Evolutionary conservation across 805 yeast species (phyloP), one percentile per base, ranked within the genome.

Genomic region (Scheffersomyces coipomensis): DNA sequence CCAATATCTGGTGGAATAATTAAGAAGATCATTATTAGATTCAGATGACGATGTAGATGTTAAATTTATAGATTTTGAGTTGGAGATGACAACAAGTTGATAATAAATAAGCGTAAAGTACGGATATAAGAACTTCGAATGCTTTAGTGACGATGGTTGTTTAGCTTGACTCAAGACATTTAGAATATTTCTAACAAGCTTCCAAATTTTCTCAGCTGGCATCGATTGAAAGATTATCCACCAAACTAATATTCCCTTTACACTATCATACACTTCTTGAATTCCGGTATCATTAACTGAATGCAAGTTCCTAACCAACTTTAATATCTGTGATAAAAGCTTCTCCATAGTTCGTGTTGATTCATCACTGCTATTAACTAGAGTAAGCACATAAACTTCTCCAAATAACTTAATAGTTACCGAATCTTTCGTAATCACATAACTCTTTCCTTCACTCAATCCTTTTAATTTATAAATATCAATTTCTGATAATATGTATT

Each of bases 181-280:
- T 15, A 61, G 37, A 2, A 46, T 39, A 6, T 33, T 19, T 2
- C 34, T 32, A 12, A 62, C 16, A 1, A 47, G 34, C 12, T 38
- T 40, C 51, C 55, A 44, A n/a, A 49, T 33, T n/a, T 31, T 44
- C 3, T 44, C 51, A 3, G 47, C 17, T 2, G 66, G 60, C 5
- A 45, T 35, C 27, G 58, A 57, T 33, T 66, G 71, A 2, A 56
- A 18, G 12, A 63, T 58, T 17, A 68, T 47, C 23, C 44, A 35
- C 73, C 73, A 68, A 29, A 52, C 47, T 4, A 64, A 44, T 7
- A 68, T 29, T 0, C 45, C 46, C 21, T 46, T 46, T 2, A 64
- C 29, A 2, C 60, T 52, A 1, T 42, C 36, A 17, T 51, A 49
- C 3, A 57, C 25, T n/a, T 54, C 58, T 1, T 38, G 27, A 2